These are phyloP conservation scores for Hirschioporus abietinus DNA, from an alignment of 768 basidiomycete genomes.

Conservation along the genomic window DNA sequence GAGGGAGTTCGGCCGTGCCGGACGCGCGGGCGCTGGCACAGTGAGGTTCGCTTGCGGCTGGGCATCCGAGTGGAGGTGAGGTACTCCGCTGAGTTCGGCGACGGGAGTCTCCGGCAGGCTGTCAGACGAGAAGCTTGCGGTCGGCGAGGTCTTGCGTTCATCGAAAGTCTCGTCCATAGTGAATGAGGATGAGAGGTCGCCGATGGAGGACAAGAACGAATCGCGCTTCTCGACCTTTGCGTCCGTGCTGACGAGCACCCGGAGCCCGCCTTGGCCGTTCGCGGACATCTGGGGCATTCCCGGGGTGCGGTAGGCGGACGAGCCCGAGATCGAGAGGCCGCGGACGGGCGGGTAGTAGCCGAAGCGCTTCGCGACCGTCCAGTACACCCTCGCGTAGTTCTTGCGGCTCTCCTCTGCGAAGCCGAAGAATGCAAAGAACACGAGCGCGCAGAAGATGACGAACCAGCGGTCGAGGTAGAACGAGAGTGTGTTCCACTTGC, in stretches of 20 bases:
- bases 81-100: not conserved
- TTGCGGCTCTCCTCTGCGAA: constrained; percentile 13
- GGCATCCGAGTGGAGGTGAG: not conserved
- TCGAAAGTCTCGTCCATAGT: constrained; percentile 2
- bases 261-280: not conserved
- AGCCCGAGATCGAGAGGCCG: not conserved
- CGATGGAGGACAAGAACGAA: constrained; percentile 1
- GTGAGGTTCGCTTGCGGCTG: not conserved
- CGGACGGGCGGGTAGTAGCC: constrained; percentile 6
- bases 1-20: not conserved
- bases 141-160: not conserved
- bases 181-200: constrained; percentile 1
- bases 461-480: constrained; percentile 10
- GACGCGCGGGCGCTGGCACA: not conserved
- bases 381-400: constrained; percentile 15
- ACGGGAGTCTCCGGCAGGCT: not conserved
- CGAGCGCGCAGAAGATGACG: constrained; percentile 8
- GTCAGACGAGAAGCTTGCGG: not conserved
- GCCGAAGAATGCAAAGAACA: constrained; percentile 17
- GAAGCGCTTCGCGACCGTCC: constrained; percentile 1
- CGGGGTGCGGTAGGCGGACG: not conserved
- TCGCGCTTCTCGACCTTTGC: not conserved
- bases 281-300: not conserved
- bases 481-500: constrained; percentile 6
- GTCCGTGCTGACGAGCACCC: not conserved